A percentile compares a stretch with the other conserved stretches of the same genome.
These are phyloP conservation scores for Cercospora citrullina DNA, from an alignment of 2,329 filamentous ascomycete genomes.

Conservation along the genomic window DNA sequence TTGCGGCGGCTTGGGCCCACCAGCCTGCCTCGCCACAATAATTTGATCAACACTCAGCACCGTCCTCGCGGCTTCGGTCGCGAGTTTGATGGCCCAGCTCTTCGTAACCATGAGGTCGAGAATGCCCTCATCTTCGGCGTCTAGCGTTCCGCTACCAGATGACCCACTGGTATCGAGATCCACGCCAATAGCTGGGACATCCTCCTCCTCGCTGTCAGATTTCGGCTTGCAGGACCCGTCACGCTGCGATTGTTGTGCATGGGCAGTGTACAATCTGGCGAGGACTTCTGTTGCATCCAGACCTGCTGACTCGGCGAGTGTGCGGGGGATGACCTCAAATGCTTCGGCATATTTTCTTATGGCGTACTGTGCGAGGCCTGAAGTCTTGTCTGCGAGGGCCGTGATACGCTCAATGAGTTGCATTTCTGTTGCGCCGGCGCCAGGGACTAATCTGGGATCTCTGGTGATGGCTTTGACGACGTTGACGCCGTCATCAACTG, in stretches of 20 bases:
- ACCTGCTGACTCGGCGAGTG: slow-evolving; percentile 89
- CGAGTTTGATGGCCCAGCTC: slow-evolving; percentile 95
- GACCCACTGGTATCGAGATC: slow-evolving; percentile 87
- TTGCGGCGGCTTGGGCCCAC: slow-evolving; percentile 92
- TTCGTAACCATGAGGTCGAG: slow-evolving; percentile 90
- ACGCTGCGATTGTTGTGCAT: slow-evolving; percentile 46
- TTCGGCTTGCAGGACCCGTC: slow-evolving; percentile 12
- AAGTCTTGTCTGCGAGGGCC: slow-evolving; percentile 85
- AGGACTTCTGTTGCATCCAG: slow-evolving; percentile 96
- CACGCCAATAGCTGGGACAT: slow-evolving; percentile 87
- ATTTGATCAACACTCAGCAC: slow-evolving; percentile 98
- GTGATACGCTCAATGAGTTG: slow-evolving; percentile 91
- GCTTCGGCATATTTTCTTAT: slow-evolving; percentile 98
- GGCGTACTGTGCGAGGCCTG: slow-evolving; percentile 89
- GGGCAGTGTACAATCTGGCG: slow-evolving; percentile 86
- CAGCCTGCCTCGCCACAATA: slow-evolving; percentile 95
- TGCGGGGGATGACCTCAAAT: slow-evolving; percentile 94
- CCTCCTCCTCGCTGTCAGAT: slow-evolving; percentile 61
- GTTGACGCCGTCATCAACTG: slow-evolving; percentile 96
- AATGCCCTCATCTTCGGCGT: slow-evolving; percentile 84
- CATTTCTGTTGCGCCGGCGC: slow-evolving; percentile 91
- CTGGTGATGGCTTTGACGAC: slow-evolving; percentile 97
- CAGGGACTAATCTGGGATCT: slow-evolving; percentile 86
- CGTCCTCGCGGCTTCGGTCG: slow-evolving; percentile 90
- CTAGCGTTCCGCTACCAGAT: slow-evolving; percentile 80